Base-by-base conservation (phyloP, 768 basidiomycete genomes). In the Lentinus tigrinus region DNA sequence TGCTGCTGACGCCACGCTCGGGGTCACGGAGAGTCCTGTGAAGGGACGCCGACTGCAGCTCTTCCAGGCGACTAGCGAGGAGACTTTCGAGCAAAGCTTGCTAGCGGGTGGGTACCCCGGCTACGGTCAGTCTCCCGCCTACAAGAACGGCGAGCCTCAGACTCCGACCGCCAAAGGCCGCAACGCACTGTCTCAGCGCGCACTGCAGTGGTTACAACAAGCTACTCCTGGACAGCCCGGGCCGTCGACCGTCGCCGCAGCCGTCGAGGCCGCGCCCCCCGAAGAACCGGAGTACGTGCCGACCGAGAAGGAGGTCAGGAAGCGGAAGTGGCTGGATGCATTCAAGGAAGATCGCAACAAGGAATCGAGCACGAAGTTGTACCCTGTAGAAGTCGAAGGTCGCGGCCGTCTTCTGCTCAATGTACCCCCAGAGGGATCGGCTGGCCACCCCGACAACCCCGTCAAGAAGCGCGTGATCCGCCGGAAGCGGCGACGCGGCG, bases 51-150 rank as follows among this genome's bases (percentile, higher is more conserved):
- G 89, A 50, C 74, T 91, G 36, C 85, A 84, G 62, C 70, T 93
- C 39, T 92, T 91, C 70, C 89, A 90, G 69, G 88, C 90, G 72
- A 91, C 89, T 0, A 88, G 87, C 4, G 88, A 89, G 46, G 88
- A 89, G 71, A 91, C 89, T 65, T 91, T 92, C 64, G 90, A 92
- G 65, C 89, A 92, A 72, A 88, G 88, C 63, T 70, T 91, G 40
- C 89, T 91, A 82, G 89, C 88, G 19, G 88, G 89, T 28, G 89
- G 90, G 8, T 91, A 91, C 70, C 88, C 85, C 1, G 80, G 81
- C 60, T 91, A 91, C 70, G 89, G 72, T 3, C 63, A 63, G 38
- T 63, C 63, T 1, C 65, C 70, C 1, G 65, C 63, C 3, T 69
- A 70, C 52, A 53, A 61, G 40, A 60, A 55, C 4, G 47, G 58